These are phyloP conservation scores for Tillandsia fasciculata DNA, from an alignment of 176 grass and related monocot genomes.

Conservation along the genomic window DNA sequence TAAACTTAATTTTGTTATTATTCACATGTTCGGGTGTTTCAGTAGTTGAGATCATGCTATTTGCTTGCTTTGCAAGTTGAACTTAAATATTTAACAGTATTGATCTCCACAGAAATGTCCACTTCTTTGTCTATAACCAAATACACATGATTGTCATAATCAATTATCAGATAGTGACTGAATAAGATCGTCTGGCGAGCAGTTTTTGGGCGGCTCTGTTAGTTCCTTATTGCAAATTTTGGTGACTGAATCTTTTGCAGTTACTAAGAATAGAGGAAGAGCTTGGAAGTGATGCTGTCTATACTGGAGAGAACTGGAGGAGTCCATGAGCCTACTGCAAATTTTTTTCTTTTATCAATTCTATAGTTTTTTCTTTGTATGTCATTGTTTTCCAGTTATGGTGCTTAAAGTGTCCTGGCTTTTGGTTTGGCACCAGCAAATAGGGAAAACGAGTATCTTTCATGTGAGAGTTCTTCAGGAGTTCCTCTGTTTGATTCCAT, in stretches of 20 bases:
- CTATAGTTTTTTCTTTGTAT: neutral
- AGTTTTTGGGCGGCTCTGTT: neutral
- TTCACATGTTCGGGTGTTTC: too few species aligned
- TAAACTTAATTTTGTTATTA: too few species aligned
- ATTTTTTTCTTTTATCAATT: neutral
- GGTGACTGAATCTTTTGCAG: conserved; percentile 22
- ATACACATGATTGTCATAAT: neutral
- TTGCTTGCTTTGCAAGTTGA: too few species aligned
- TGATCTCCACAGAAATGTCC: too few species aligned
- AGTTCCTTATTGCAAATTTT: conserved; percentile 11
- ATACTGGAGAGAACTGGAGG: conserved; percentile 81
- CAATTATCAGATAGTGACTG: neutral
- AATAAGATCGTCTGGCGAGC: neutral
- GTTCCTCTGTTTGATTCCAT: neutral
- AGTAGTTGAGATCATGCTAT: too few species aligned
- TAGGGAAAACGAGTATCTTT: neutral
- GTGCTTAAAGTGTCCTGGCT: neutral
- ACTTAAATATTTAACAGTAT: too few species aligned
- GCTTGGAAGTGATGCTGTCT: conserved; percentile 61
- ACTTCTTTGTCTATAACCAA: neutral
- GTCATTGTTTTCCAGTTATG: neutral
- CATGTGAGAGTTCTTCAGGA: neutral
- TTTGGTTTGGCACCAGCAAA: neutral
- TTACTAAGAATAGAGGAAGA: conserved; percentile 94
- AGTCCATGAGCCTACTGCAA: conserved; percentile 21